Conservation (phyloP, 148 eudicot species). For the Talinum fruticosum region DNA sequence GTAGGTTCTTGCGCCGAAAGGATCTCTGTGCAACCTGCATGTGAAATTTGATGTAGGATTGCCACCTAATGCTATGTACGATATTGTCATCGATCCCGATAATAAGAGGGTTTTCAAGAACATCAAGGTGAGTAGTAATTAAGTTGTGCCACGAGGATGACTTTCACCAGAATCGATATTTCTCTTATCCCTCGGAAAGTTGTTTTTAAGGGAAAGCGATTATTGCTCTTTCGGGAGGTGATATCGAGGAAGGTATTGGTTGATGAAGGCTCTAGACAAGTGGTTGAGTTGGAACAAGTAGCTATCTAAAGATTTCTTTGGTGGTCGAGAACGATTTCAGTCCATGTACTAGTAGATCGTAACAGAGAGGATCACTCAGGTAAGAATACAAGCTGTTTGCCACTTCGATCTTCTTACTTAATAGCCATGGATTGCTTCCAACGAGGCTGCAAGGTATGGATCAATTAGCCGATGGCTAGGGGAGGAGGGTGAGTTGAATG, state of each 20-base stretch:
- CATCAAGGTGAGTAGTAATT: slow-evolving; percentile 56
- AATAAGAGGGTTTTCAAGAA: slow-evolving; percentile 93
- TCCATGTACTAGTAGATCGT: slow-evolving; percentile 90
- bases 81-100: slow-evolving; percentile 92
- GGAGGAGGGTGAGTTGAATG: too few relatives aligned
- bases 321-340: slow-evolving; percentile 94
- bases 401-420: not conserved
- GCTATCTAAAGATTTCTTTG: slow-evolving; percentile 95
- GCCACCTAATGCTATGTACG: slow-evolving; percentile 93
- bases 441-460: too few relatives aligned
- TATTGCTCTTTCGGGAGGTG: slow-evolving; percentile 59
- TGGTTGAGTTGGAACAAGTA: slow-evolving; percentile 93
- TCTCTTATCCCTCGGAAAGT: not conserved
- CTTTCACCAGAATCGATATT: not conserved
- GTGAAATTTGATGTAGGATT: slow-evolving; percentile 69
- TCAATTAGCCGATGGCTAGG: too few relatives aligned
- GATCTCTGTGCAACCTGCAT: slow-evolving; percentile 84
- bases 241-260: slow-evolving; percentile 70
- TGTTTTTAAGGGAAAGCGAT: not conserved
- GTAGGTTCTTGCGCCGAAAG: slow-evolving; percentile 93
- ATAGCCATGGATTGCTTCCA: not conserved
- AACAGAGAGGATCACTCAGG: slow-evolving; percentile 80
- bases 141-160: not conserved
- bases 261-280: slow-evolving; percentile 85
- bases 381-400: slow-evolving; percentile 28